These are phyloP conservation scores for Sarocladiaceae sp. DNA, from an alignment of 2,329 filamentous ascomycete genomes.

Conservation along the genomic window DNA sequence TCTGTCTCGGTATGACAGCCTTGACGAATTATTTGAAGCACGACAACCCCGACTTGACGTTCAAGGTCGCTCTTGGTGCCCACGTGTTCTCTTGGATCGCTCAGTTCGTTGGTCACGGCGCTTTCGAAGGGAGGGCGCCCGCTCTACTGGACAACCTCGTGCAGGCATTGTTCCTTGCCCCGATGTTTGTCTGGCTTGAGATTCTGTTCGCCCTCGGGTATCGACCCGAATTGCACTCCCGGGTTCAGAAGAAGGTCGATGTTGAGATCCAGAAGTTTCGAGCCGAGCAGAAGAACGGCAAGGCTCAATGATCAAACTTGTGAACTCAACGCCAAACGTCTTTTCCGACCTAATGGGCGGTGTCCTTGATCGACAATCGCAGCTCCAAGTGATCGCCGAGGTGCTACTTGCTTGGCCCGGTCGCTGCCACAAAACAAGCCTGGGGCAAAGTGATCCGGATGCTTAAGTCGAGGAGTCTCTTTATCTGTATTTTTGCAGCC, in stretches of 20 bases:
- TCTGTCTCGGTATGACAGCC: slow-evolving; percentile 73
- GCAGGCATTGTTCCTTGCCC: slow-evolving; percentile 88
- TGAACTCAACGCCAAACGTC: no score
- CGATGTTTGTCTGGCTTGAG: slow-evolving; percentile 97
- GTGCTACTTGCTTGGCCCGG: background rate
- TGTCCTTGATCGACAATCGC: background rate
- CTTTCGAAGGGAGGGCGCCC: slow-evolving; percentile 82
- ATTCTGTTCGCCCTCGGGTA: slow-evolving; percentile 88
- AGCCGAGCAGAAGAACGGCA: slow-evolving; percentile 50
- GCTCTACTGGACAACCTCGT: slow-evolving; percentile 87
- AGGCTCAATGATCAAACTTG: slow-evolving; percentile 38
- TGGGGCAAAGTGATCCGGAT: background rate
- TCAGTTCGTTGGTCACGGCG: slow-evolving; percentile 89
- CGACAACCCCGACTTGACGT: slow-evolving; percentile 45
- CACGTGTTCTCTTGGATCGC: slow-evolving; percentile 77
- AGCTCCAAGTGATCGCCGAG: background rate
- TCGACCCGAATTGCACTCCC: slow-evolving; percentile 76
- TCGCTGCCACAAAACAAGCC: background rate
- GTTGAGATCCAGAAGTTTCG: slow-evolving; percentile 74
- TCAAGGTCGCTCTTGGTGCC: slow-evolving; percentile 57
- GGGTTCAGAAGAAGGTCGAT: slow-evolving; percentile 72
- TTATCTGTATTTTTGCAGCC: background rate
- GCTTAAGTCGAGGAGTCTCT: background rate
- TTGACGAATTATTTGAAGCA: slow-evolving; percentile 70
- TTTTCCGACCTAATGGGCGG: no score